Evolutionary conservation across 495 filamentous ascomycete species (phyloP), one percentile per base, ranked within the genome.

Genomic region (Annulohypoxylon stygium): DNA sequence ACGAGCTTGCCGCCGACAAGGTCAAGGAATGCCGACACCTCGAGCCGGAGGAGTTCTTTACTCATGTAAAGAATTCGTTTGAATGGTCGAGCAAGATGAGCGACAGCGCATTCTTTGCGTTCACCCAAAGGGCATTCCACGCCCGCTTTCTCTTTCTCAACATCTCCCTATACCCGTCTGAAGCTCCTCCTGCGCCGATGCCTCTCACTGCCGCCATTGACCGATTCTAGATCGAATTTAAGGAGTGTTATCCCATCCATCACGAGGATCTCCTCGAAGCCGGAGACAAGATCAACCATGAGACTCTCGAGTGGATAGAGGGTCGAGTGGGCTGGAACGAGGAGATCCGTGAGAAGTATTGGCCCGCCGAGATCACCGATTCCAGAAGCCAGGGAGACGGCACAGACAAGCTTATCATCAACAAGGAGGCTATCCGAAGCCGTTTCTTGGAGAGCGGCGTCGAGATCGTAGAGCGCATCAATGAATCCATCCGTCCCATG

Each of bases 101-200:
- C 0, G 59, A 71, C 47, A 33, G 55, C 0, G 75, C 63, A 8
- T 75, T 75, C 61, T 76, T 71, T 67, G 75, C 75, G 0, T 74
- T 76, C 25, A 76, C 75, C 0, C 74, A 76, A 55, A 75, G 70
- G 10, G 64, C 69, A 3, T 70, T 77, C 20, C 73, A 77, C 23
- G 75, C 72, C 0, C 55, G 75, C 3, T 37, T 41, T 2, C 16
- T 75, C 10, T 77, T 67, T 14, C 54, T 77, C 5, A n/a, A 60
- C 18, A 62, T 43, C 2, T 20, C 18, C 2, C 12, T 50, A 2
- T 4, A 8, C 20, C 16, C n/a, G 2, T 8, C n/a, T 0, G 0
- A 37, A 18, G 4, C 58, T 0, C 2, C 1, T 1, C 58, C 41
- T 2, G 1, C 26, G 0, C 37, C 5, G 23, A 25, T 53, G 39